Evolutionary conservation across 257 asterid species (phyloP).

Genomic region (Solanum chmielewskii): DNA sequence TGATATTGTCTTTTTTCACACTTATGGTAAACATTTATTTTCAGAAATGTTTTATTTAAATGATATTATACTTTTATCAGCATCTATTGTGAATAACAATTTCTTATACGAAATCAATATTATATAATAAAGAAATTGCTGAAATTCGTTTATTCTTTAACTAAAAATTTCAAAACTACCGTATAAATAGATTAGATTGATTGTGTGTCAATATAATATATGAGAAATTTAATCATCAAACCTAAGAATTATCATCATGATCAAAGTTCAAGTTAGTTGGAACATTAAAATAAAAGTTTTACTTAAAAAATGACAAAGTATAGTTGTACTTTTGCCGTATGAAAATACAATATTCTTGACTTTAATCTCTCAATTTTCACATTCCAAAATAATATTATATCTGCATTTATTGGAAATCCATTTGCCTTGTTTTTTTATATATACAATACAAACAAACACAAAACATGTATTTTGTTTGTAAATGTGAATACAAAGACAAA

Average conservation of each 20-base stretch:
- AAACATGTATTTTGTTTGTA: neutral
- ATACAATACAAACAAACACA: neutral
- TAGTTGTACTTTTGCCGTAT: neutral
- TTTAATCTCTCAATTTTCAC: neutral
- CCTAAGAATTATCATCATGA: neutral
- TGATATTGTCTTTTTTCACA: neutral
- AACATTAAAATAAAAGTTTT: neutral
- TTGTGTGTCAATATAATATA: too few species aligned
- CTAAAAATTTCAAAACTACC: neutral
- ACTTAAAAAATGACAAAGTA: neutral
- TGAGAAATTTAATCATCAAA: neutral
- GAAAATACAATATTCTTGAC: neutral
- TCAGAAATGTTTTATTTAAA: neutral
- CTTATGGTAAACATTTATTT: neutral
- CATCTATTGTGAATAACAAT: neutral
- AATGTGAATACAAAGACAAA: neutral
- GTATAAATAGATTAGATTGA: too few species aligned
- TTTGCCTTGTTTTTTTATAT: neutral
- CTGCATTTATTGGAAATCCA: neutral
- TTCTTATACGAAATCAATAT: neutral
- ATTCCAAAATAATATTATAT: neutral
- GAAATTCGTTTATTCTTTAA: neutral
- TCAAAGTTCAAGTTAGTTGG: neutral
- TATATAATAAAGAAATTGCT: fast-evolving
- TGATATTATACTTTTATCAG: neutral